Evolutionary conservation across 129 eudicot genomes (phyloP).

Genomic region (Tagetes erecta): DNA sequence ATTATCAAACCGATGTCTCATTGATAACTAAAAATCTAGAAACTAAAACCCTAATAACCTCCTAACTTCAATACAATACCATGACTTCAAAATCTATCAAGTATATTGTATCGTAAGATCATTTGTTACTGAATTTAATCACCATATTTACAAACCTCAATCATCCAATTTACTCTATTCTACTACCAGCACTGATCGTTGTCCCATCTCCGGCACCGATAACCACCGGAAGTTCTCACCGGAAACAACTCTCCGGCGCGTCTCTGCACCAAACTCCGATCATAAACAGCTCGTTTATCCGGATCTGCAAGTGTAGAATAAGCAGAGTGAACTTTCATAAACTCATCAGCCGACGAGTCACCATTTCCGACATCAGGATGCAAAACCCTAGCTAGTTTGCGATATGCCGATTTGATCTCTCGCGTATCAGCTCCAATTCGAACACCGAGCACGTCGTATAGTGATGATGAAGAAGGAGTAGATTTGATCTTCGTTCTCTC

Average conservation of each 20-base stretch:
- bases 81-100: too few species aligned
- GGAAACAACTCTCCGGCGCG: constrained; percentile 27
- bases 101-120: too few species aligned
- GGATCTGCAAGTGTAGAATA: constrained; percentile 69
- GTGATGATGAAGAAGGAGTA: constrained; percentile 26
- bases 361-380: constrained; percentile 62
- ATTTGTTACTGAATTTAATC: background rate
- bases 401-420: constrained; percentile 77
- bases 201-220: constrained; percentile 51
- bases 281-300: constrained; percentile 66
- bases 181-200: constrained; percentile 86
- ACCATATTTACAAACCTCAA: background rate
- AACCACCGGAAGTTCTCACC: constrained; percentile 11
- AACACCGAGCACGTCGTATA: constrained; percentile 65
- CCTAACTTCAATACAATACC: too few species aligned
- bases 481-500: constrained; percentile 17
- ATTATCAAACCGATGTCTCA: too few species aligned
- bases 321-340: constrained; percentile 63
- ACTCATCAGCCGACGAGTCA: constrained; percentile 48
- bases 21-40: too few species aligned
- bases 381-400: constrained; percentile 56
- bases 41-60: too few species aligned
- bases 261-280: constrained; percentile 44
- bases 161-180: background rate
- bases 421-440: constrained; percentile 48